Percentiles rank a stretch among this genome's conserved stretches.
phyloP scores from a whole-genome alignment of 1,139 yeast species.

The Candida mesenterica region DNA sequence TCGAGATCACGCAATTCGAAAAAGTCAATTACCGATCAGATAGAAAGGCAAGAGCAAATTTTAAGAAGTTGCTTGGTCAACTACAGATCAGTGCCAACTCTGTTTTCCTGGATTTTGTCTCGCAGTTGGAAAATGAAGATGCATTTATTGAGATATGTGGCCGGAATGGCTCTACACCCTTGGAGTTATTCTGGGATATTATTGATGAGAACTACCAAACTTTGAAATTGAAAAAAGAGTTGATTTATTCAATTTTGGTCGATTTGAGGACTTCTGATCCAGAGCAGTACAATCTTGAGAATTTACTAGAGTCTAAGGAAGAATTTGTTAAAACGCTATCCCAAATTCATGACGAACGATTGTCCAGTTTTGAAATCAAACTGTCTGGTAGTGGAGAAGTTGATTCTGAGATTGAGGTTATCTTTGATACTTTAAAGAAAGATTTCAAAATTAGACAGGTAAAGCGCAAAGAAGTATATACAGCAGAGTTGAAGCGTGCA shows the following conservation, averaged over 20 bases:
- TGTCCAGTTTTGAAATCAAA: constrained; percentile 21
- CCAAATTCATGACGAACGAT: constrained; percentile 27
- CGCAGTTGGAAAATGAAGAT: constrained; percentile 53
- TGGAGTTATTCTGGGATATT: constrained; percentile 76
- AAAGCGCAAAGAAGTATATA: constrained; percentile 12
- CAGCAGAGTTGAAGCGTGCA: constrained; percentile 11
- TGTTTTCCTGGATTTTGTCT: constrained; percentile 57
- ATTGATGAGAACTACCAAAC: constrained; percentile 61
- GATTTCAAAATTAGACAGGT: constrained; percentile 22
- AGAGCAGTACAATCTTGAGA: constrained; percentile 15
- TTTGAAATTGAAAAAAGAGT: constrained; percentile 58
- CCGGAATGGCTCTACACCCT: constrained; percentile 74
- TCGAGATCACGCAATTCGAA: constrained; percentile 33
- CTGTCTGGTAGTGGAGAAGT: constrained; percentile 11
- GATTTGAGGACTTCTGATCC: constrained; percentile 23
- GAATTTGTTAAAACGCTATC: constrained; percentile 20
- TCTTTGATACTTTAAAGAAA: constrained; percentile 26
- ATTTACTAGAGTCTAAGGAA: constrained; percentile 18
- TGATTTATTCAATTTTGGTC: constrained; percentile 51
- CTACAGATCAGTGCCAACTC: constrained; percentile 52
- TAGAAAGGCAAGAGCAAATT: constrained; percentile 63
- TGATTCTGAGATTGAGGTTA: constrained; percentile 23
- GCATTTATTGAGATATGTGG: constrained; percentile 67
- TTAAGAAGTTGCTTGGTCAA: constrained; percentile 44
- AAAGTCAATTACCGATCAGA: constrained; percentile 52